Base-by-base conservation (phyloP, 257 asterid genomes). In the Asclepias syriaca region DNA sequence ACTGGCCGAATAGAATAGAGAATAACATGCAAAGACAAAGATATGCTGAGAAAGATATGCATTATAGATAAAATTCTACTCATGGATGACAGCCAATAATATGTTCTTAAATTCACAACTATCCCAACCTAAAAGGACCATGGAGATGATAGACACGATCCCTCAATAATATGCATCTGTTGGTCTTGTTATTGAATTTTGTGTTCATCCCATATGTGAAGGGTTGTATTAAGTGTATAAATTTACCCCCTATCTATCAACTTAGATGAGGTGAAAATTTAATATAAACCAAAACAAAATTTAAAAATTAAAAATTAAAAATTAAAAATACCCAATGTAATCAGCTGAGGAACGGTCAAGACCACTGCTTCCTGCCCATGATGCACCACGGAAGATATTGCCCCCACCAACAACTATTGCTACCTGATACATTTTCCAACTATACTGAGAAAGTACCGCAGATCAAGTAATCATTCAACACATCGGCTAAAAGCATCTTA, bases 311-410 rank as follows among this genome's bases (percentile, higher is more conserved):
- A 70, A 76, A 55, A 15, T 27, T 50, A 32, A 12, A 22, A 51
- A 18, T 51, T 57, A 56, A 71, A 48, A 21, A 66, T 81, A 91
- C 98, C 99, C 98, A 48, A 94, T 94, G 82, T 89, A 91, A 86
- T 94, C 99, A 81, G 96, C 99, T 75, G 93, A 94, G 63, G 96
- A 94, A 69, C 95, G 96, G 69, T 93, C 97, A 77, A 90, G 97
- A 60, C 96, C 95, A 65, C 96, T 84, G 81, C 94, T 73, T 80
- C 96, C 96, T 40, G 87, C 93, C 98, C 96, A 91, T 37, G 96
- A 86, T 54, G 96, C 89, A 64, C 97, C 97, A 48, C 96, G 94
- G 70, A 93, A 93, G 79, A 89, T 89, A 84, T 91, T 89, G 77
- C 97, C 96, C 77, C 96, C 98, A 72, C 96, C 96, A 73, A 89